Conservation (phyloP, 306 rosid genomes). For the Cucurbita argyrosperma region DNA sequence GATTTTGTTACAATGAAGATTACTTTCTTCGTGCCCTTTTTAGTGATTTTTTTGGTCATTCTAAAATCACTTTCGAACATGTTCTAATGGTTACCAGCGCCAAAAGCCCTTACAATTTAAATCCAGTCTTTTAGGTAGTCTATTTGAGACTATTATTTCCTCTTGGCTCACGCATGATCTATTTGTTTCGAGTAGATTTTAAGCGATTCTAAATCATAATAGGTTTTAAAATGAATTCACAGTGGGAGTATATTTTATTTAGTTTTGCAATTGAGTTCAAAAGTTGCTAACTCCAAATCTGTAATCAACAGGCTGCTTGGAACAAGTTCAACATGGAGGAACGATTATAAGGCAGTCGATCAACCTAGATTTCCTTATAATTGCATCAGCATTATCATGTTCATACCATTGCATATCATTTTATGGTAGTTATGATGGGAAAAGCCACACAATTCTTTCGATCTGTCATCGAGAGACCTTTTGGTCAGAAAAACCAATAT, state of each 20-base stretch:
- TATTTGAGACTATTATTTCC: not conserved
- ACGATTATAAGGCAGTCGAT: constrained; percentile 23
- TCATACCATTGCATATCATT: not conserved
- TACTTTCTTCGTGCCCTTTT: too few relatives aligned
- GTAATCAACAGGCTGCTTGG: constrained; percentile 74
- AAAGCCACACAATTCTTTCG: not conserved
- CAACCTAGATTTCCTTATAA: not conserved
- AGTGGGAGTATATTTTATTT: too few relatives aligned
- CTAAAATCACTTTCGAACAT: too few relatives aligned
- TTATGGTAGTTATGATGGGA: not conserved
- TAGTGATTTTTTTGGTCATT: too few relatives aligned
- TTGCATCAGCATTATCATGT: not conserved
- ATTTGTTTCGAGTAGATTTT: not conserved
- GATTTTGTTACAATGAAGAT: too few relatives aligned
- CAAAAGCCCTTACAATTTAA: not conserved
- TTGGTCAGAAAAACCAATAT: not conserved
- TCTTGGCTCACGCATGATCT: not conserved
- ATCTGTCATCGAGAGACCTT: not conserved
- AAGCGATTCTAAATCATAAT: not conserved
- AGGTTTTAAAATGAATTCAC: not conserved
- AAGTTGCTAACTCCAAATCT: not conserved
- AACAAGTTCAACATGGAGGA: constrained; percentile 80
- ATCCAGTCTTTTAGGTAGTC: not conserved
- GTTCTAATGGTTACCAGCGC: not conserved
- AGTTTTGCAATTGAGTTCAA: not conserved